Base-by-base conservation (phyloP, 805 yeast species). In the Cyberlindnera sargentensis region DNA sequence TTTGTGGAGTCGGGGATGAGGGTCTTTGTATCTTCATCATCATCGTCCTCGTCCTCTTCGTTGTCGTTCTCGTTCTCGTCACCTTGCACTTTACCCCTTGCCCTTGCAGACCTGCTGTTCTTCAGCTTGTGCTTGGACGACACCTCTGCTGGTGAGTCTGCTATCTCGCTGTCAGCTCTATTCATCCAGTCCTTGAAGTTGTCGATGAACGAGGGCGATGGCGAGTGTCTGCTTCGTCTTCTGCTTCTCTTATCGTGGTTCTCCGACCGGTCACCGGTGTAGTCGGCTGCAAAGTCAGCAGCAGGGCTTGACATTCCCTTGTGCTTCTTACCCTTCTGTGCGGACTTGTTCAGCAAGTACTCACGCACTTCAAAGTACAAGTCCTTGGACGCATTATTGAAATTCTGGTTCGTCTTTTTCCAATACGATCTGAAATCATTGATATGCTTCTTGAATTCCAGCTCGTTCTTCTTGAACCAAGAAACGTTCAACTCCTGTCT, bases 391-490 rank as follows among this genome's bases (percentile, higher is more conserved):
- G 84, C 84, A 50, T 76, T 79, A 62, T 83, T 82, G 51, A 80
- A 63, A 57, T 74, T 78, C 46, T 70, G 73, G 55, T 80, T 85
- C 55, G 87, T 82, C 60, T 78, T 82, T 61, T 80, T 80, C 83
- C 93, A 85, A 55, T 87, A 86, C 25, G 84, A 76, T 53, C 96
- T 73, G 68, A 93, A 91, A 49, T 88, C 96, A 48, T 70, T 78
- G 48, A 93, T 83, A 60, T 90, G 96, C 55, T 89, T 87, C 63
- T 86, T 89, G 66, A 93, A 76, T 50, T 93, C 99, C 54, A 93
- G 72, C 68, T 93, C 99, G 64, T 93, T 93, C 66, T 93, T 93
- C 68, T 93, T 93, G 55, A 93, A 73, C 99, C 99, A 93, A 29
- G 95, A 84, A 23, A 93, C 98, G 59, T 93, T 93, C 57, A 93